Evolutionary conservation across 2,329 filamentous ascomycete species (phyloP).

Genomic region (Verticillium dahliae): DNA sequence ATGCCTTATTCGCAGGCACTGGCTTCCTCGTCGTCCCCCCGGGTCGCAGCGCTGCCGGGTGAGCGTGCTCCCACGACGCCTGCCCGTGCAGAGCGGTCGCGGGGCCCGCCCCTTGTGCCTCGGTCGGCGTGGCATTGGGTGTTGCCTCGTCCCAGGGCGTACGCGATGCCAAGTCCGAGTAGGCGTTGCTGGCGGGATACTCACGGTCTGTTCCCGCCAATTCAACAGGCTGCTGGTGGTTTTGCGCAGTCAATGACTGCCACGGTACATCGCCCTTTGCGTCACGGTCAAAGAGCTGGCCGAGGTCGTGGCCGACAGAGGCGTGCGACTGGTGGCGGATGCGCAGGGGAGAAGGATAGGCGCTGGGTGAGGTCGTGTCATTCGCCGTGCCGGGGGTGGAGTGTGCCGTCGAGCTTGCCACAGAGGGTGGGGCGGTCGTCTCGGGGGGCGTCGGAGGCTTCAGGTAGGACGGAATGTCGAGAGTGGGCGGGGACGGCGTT

Average conservation of each 20-base stretch:
- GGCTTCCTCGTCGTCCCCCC: background rate
- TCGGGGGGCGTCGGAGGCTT: background rate
- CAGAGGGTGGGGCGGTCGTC: background rate
- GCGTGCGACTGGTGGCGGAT: conserved; percentile 2
- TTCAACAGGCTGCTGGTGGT: background rate
- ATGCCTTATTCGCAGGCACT: background rate
- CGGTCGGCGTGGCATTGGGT: background rate
- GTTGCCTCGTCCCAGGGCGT: conserved; percentile 2
- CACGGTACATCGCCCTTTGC: conserved; percentile 1
- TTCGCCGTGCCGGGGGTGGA: background rate
- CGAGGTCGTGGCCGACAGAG: background rate
- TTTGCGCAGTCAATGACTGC: conserved; percentile 1
- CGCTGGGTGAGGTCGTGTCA: background rate
- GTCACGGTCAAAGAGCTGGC: background rate
- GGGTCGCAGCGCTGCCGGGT: background rate
- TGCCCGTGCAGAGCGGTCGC: background rate
- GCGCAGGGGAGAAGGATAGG: conserved; percentile 5
- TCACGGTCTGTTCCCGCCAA: background rate
- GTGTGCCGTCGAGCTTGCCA: background rate
- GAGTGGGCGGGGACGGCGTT: background rate
- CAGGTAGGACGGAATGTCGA: background rate
- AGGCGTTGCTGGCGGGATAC: background rate
- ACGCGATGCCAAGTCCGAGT: background rate
- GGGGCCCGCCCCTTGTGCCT: background rate
- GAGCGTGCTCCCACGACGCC: background rate